Evolutionary conservation across 1,284 basidiomycete species (phyloP), one percentile per base, ranked within the genome.

Genomic region (Bondarzewia mesenterica): DNA sequence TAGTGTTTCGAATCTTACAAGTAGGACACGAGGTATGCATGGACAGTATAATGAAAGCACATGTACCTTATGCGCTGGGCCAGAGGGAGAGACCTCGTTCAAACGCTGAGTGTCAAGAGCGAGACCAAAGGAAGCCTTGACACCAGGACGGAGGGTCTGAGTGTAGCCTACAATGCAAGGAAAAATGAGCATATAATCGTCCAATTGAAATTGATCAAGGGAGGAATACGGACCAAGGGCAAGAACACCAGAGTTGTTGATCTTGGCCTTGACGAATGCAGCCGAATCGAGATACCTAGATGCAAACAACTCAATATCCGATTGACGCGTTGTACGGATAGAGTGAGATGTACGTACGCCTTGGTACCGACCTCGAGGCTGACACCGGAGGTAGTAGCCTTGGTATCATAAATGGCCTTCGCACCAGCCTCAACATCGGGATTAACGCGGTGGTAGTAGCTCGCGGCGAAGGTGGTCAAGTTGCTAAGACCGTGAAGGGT

Each of bases 401-500:
- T 36, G 8, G 44, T 45, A 29, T 98, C 93, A 72, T 96, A 99
- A 67, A 95, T 82, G 48, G 95, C 93, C 80, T 94, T 94, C 60
- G 94, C 95, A 68, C 93, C 94, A 56, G 93, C 96, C 77, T 99
- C 95, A 53, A 97, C 93, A 65, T 98, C 94, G 60, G 73, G 66
- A 69, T 78, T 89, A 65, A 99, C 94, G 60, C 89, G 89, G 83
- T 99, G 96, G 80, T 98, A 99, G 82, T 98, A 99, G 70, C 88
- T 92, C 59, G 95, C 96, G 53, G 88, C 80, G 78, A 93, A 98
- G 63, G 86, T 86, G 63, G 86, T 89, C 67, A 97, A 72, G 82
- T 97, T 98, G 76, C 91, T 88, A 63, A 98, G 82, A 56, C 87
- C 93, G 73, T 98, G 93, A 53, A 98, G 62, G 60, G 95, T 93